Percentiles rank a stretch among this genome's conserved stretches.
Conservation (phyloP, 495 filamentous ascomycete genomes). For the Ascobolus immersus region DNA sequence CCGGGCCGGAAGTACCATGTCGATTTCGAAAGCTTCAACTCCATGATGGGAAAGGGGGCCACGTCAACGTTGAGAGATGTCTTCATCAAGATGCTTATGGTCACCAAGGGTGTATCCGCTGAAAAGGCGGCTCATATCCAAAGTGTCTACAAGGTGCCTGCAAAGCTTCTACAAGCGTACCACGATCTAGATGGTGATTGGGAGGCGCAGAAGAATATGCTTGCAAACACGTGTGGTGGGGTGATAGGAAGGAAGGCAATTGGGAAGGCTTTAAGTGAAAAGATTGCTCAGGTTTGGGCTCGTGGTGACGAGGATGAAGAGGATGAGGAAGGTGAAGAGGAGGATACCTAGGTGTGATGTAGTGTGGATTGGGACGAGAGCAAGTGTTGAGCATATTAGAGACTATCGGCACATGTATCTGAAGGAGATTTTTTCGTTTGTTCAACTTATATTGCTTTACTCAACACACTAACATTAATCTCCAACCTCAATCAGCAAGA, state of each 20-base stretch:
- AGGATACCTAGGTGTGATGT: too few relatives aligned
- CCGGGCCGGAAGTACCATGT: constrained; percentile 32
- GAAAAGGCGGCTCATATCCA: constrained; percentile 70
- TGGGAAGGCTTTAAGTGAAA: constrained; percentile 33
- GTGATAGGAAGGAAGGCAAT: constrained; percentile 46
- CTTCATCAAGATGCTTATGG: constrained; percentile 75
- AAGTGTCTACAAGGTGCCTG: constrained; percentile 45
- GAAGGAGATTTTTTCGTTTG: too few relatives aligned
- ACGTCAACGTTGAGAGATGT: constrained; percentile 47
- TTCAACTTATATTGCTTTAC: too few relatives aligned
- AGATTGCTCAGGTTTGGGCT: constrained; percentile 57
- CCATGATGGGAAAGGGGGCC: constrained; percentile 48
- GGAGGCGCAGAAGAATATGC: constrained; percentile 24
- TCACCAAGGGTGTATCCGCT: constrained; percentile 45
- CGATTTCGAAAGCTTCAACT: constrained; percentile 45
- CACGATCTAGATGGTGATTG: constrained; percentile 24
- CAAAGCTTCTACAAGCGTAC: constrained; percentile 41
- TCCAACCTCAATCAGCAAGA: too few relatives aligned
- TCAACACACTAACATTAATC: too few relatives aligned
- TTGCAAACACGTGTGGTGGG: constrained; percentile 23
- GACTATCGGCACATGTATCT: too few relatives aligned
- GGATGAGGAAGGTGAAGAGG: too few relatives aligned
- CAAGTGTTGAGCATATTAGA: too few relatives aligned
- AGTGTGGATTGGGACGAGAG: too few relatives aligned
- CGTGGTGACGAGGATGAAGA: too few relatives aligned